Evolutionary conservation across 345 rosid genomes (phyloP), one percentile per base, ranked within the genome.

Genomic region (Lepidium didymum): DNA sequence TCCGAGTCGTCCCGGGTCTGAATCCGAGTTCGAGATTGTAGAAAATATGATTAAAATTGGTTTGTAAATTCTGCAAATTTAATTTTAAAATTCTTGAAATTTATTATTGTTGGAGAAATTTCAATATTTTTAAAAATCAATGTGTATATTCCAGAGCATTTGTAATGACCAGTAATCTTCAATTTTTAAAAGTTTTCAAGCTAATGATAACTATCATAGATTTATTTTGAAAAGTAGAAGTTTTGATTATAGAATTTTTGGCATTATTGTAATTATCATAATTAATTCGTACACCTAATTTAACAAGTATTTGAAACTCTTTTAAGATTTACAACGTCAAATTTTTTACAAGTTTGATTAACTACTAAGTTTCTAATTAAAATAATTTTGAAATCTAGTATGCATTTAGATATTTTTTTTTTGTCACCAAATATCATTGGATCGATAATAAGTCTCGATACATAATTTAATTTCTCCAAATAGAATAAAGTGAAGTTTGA

Each of bases 1-100:
- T 79, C 86, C 83, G 81, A 83, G 90, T 84, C 87, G 77, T 84
- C 87, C 87, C 65, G 79, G 64, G 81, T 82, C 79, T 73, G 36
- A 74, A 51, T 76, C 67, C 75, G 79, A 75, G 76, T 35, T 53
- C 31, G 12, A 23, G 45, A 14, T 33, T 23, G 58, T 69, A 57
- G 6, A 25, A 16, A 68, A 37, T 40, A 36, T 31, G 38, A 66
- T 66, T 65, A 23, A 25, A 43, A 42, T 60, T 53, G 46, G 12
- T n/a, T 50, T 74, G 58, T 18, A 53, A 44, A 68, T 60, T 62
- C 63, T 53, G 33, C 52, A 46, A 13, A 36, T 67, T 60, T 4
- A 25, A 43, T 60, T 16, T 27, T 27, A 27, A 53, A 60, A 42
- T 45, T 67, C 62, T 66, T 56, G 64, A 29, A 50, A 63, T 40